Evolutionary conservation across 192 early-diverging fungal species (phyloP).

Genomic region (Rhizoclosmatium globosum): DNA sequence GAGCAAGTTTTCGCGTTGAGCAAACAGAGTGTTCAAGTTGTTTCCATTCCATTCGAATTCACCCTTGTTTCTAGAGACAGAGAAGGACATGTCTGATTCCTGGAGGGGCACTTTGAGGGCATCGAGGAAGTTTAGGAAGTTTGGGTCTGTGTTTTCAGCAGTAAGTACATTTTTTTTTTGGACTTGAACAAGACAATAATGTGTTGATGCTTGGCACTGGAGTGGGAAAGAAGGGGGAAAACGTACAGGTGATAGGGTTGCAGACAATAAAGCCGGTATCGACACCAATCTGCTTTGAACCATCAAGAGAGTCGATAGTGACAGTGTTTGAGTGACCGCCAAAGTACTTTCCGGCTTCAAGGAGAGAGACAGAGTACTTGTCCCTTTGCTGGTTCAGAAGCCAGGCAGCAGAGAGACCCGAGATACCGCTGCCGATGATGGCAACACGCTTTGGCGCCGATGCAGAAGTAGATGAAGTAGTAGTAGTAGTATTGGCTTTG

Average conservation of each 20-base stretch:
- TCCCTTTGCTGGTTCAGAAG: constrained; percentile 1
- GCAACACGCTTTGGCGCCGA: constrained; percentile 11
- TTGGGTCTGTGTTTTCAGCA: constrained; percentile 52
- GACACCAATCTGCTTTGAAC: constrained; percentile 54
- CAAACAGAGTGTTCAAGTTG: constrained; percentile 62
- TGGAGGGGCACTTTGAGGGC: constrained; percentile 52
- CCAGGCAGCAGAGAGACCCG: constrained; percentile 33
- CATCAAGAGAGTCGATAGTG: constrained; percentile 47
- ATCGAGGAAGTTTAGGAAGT: constrained; percentile 60
- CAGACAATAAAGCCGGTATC: constrained; percentile 55
- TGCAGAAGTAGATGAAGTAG: not conserved
- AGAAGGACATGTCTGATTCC: constrained; percentile 65
- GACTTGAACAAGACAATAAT: too few relatives aligned
- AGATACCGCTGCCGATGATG: constrained; percentile 16
- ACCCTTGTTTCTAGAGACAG: constrained; percentile 67
- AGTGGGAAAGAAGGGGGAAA: not conserved
- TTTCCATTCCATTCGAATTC: constrained; percentile 72
- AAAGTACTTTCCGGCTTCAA: constrained; percentile 58
- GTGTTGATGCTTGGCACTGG: too few relatives aligned
- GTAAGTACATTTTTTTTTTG: too few relatives aligned
- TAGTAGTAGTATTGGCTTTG: too few relatives aligned
- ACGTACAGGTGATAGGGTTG: constrained; percentile 48
- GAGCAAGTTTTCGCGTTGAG: constrained; percentile 59
- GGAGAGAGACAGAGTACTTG: constrained; percentile 49
- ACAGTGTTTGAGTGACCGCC: constrained; percentile 76